phyloP scores from a whole-genome alignment of 768 basidiomycete genomes.

The Tephrocybe sp. region DNA sequence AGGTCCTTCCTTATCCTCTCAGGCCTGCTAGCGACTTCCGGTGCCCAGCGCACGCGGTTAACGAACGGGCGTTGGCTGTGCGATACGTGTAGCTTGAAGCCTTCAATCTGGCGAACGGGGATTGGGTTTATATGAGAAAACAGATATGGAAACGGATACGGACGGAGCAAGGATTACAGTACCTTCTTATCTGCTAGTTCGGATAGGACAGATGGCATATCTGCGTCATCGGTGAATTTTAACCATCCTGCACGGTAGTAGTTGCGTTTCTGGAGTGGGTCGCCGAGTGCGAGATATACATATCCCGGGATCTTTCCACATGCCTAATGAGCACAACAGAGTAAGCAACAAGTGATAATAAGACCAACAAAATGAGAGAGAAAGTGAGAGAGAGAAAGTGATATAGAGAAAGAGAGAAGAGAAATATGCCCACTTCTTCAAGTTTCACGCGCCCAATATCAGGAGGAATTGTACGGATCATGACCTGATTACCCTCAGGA shows the following conservation, averaged over 20 bases:
- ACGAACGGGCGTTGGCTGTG: constrained; percentile 77
- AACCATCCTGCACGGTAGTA: constrained; percentile 97
- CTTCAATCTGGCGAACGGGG: constrained; percentile 76
- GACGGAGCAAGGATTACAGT: too few species aligned
- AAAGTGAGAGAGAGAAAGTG: too few species aligned
- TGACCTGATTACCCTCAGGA: constrained; percentile 85
- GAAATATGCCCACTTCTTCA: constrained; percentile 65
- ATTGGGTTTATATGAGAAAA: constrained; percentile 1
- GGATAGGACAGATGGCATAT: constrained; percentile 69
- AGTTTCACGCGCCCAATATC: constrained; percentile 87
- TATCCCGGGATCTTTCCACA: constrained; percentile 78
- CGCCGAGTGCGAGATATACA: constrained; percentile 85
- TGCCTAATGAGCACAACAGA: constrained; percentile 43
- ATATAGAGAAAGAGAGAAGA: constrained; percentile 5
- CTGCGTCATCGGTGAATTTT: constrained; percentile 79
- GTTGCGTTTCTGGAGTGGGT: constrained; percentile 89
- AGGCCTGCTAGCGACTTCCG: constrained; percentile 77
- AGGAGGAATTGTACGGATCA: constrained; percentile 94
- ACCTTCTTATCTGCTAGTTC: constrained; percentile 88
- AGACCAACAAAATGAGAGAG: neutral
- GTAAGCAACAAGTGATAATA: constrained; percentile 3
- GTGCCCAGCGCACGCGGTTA: constrained; percentile 75
- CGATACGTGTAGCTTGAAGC: constrained; percentile 89
- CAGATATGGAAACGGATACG: too few species aligned
- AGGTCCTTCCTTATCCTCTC: constrained; percentile 82